Base-by-base conservation (phyloP, 768 basidiomycete species). In the Trichaptum fuscoviolaceum region DNA sequence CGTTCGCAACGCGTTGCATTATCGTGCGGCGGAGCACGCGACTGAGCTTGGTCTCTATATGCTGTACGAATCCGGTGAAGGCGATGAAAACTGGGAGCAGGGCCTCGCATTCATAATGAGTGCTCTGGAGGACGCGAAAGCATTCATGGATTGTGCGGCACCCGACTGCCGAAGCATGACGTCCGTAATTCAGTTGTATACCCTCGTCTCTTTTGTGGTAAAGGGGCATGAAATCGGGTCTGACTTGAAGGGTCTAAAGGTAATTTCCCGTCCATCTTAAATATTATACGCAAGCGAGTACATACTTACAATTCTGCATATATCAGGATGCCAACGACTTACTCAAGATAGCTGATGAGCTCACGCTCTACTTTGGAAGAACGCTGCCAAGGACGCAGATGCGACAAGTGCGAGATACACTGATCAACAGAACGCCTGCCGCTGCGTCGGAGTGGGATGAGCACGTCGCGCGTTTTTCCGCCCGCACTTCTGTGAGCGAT, bases 131-230 rank as follows among this genome's bases (percentile, higher is more conserved):
- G 87, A 89, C 69, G 79, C 87, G 17, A 85, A 84, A 69, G 74
- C 75, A 1, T 90, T 84, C 71, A 77, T 87, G 1, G 74, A 76
- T 0, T 75, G 84, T 59, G 86, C 87, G 0, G 87, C 88, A 0
- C 88, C 87, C 0, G 88, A 89, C 70, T 83, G 84, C 62, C 77
- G 85, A 17, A 80, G 87, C 69, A 84, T 87, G 81, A 83, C 83
- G 75, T 83, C 80, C 42, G 82, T 88, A 4, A 71, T 84, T 15
- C 85, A 86, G 70, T 87, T 87, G 86, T 82, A 81, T 72, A 81
- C 87, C 20, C 71, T 85, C 20, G 77, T 89, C 52, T 81, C 79
- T 7, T 74, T 90, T 34, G 77, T 83, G 5, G 77, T 86, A 64
- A 80, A 78, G 59, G 87, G 86, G 1, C 77, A 82, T 0, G 80